These are phyloP conservation scores for Trebouxia sp. DNA, from an alignment of 139 green algal genomes.

Conservation along the genomic window DNA sequence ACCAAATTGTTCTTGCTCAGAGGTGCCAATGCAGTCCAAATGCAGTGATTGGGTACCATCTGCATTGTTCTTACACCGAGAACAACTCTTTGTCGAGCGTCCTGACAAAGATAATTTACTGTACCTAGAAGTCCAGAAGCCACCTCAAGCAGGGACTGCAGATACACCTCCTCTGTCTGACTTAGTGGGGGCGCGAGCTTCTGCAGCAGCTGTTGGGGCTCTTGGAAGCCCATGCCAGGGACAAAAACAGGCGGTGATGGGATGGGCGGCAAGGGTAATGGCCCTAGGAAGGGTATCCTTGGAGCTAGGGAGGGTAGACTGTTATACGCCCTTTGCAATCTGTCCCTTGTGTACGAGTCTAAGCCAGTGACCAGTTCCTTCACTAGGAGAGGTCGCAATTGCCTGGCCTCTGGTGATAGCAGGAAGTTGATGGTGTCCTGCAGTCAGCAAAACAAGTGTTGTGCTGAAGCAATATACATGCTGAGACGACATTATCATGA, in stretches of 20 bases:
- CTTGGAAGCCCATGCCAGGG: constrained; percentile 56
- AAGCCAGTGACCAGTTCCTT: constrained; percentile 51
- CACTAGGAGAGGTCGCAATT: constrained; percentile 72
- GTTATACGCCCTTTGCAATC: constrained; percentile 44
- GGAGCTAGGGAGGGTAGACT: constrained; percentile 44
- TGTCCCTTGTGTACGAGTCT: constrained; percentile 70
- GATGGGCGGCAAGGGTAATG: constrained; percentile 35
- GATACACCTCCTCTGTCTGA: constrained; percentile 63
- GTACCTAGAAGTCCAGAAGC: constrained; percentile 36
- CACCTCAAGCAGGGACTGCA: constrained; percentile 59
- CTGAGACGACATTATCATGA: too few relatives aligned
- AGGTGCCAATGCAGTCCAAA: constrained; percentile 20
- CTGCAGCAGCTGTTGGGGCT: constrained; percentile 49
- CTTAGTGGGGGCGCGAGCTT: constrained; percentile 60
- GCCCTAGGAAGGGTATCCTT: constrained; percentile 60
- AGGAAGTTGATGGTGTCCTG: constrained; percentile 72
- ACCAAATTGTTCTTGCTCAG: constrained; percentile 18
- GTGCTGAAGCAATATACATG: too few relatives aligned
- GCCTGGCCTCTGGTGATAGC: constrained; percentile 62
- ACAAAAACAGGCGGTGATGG: constrained; percentile 59
- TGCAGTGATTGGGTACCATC: not conserved
- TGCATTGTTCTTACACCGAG: not conserved
- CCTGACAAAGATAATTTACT: too few relatives aligned
- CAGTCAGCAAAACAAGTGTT: not conserved
- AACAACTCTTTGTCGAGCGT: too few relatives aligned